Conservation (phyloP, 2,329 filamentous ascomycete species). For the Lecanicillium sp. region DNA sequence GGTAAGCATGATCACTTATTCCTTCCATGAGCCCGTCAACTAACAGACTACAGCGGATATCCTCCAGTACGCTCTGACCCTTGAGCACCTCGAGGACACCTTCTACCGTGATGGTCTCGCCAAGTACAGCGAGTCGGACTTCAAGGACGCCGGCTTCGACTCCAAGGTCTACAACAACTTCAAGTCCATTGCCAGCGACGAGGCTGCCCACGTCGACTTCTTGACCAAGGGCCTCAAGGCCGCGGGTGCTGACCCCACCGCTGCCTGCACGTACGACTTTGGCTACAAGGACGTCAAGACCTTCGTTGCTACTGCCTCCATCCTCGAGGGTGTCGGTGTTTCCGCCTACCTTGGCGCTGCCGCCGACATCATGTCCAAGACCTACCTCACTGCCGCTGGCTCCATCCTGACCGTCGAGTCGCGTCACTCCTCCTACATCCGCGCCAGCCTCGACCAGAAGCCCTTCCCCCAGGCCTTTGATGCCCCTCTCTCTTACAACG, state of each 20-base stretch:
- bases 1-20: background rate
- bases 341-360: slow-evolving; percentile 70
- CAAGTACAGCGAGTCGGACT: slow-evolving; percentile 59
- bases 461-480: slow-evolving; percentile 66
- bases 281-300: slow-evolving; percentile 56
- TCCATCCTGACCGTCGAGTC: slow-evolving; percentile 69
- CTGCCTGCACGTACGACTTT: slow-evolving; percentile 68
- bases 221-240: slow-evolving; percentile 29
- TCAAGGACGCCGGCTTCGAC: slow-evolving; percentile 55
- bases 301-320: slow-evolving; percentile 64
- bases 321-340: slow-evolving; percentile 68
- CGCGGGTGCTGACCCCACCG: slow-evolving; percentile 58
- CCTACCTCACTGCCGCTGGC: slow-evolving; percentile 59
- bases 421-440: slow-evolving; percentile 68
- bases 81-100: slow-evolving; percentile 67
- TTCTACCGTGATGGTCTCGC: slow-evolving; percentile 69
- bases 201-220: slow-evolving; percentile 41
- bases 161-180: slow-evolving; percentile 52
- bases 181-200: slow-evolving; percentile 55
- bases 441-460: slow-evolving; percentile 49
- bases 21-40: background rate
- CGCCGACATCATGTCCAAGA: slow-evolving; percentile 52
- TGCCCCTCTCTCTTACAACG: slow-evolving; percentile 59
- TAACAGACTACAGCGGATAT: slow-evolving; percentile 15
- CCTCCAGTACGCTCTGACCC: slow-evolving; percentile 50